phyloP scores from a whole-genome alignment of 2,329 filamentous ascomycete genomes.

The Bipolaris gigantea region DNA sequence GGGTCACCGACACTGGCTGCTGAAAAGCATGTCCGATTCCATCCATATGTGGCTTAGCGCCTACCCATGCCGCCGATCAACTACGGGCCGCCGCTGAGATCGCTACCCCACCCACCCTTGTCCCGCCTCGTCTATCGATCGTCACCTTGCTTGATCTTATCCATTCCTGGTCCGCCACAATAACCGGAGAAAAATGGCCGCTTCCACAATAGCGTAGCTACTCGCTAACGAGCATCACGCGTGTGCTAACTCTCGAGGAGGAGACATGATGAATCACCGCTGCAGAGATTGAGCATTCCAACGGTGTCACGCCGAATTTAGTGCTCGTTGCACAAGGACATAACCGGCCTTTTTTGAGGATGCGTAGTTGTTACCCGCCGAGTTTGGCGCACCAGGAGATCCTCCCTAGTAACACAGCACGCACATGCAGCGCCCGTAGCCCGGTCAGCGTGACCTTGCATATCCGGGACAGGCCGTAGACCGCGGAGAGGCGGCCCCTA shows the following conservation, averaged over 20 bases:
- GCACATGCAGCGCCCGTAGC: not conserved
- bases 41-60: not conserved
- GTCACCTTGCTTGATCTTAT: not conserved
- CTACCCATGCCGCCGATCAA: conserved; percentile 2
- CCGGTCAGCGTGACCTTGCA: conserved; percentile 4
- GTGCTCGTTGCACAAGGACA: no score
- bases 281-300: no score
- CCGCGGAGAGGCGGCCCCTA: not conserved
- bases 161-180: not conserved
- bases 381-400: no score
- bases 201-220: no score
- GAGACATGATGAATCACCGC: no score
- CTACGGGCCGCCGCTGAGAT: not conserved
- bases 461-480: conserved; percentile 8
- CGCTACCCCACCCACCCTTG: not conserved
- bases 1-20: conserved; percentile 3
- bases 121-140: conserved; percentile 7
- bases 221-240: no score
- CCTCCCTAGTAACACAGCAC: not conserved
- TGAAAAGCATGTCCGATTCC: conserved; percentile 7
- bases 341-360: no score
- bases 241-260: no score
- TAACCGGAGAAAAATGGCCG: no score
- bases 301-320: no score
- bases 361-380: no score